Evolutionary conservation across 176 grass and related monocot genomes (phyloP), one percentile per base, ranked within the genome.

Genomic region (Leersia perrieri): DNA sequence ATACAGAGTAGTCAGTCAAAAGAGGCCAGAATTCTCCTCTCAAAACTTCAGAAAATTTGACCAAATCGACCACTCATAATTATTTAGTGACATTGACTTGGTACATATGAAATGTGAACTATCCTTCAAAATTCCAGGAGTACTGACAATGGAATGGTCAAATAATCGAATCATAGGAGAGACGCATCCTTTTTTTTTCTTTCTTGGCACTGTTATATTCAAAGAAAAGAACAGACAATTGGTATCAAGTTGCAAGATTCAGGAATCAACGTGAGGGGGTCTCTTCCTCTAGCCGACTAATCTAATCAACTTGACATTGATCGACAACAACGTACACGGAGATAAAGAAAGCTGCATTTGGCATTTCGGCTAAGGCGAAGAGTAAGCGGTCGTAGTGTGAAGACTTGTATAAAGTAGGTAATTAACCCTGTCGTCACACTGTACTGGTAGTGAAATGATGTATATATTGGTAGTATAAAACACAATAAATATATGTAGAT

Each of bases 401-500:
- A 73, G 58, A 73, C 41, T 86, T 86, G 66, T 44, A 53, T 51
- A 51, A 33, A 66, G 9, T 39, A 39, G 5, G 36, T 8, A 39
- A 39, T 39, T 8, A 8, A 39, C 36, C 36, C 36, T 22, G 13
- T 12, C 39, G 7, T 4, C 33, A 53, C 38, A 25, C 42, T 41
- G 42, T 57, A 66, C 60, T 67, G n/a, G 47, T 12, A 74, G 70
- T 61, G 63, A 87, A 70, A 27, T 87, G 23, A 22, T 74, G 33
- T 67, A 22, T 74, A 27, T 67, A 18, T 29, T 30, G 18, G n/a
- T 70, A 34, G 28, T 11, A 33, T 22, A 25, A 49, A 10, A 31
- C 61, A n/a, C 23, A n/a, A 60, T n/a, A 51, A 18, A 3, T 13
- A 78, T 41, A 32, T 45, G 20, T 2, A 70, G n/a, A 25, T 10